Conservation (phyloP, 768 basidiomycete genomes). For the button mushroom (Agaricus bisporus) region DNA sequence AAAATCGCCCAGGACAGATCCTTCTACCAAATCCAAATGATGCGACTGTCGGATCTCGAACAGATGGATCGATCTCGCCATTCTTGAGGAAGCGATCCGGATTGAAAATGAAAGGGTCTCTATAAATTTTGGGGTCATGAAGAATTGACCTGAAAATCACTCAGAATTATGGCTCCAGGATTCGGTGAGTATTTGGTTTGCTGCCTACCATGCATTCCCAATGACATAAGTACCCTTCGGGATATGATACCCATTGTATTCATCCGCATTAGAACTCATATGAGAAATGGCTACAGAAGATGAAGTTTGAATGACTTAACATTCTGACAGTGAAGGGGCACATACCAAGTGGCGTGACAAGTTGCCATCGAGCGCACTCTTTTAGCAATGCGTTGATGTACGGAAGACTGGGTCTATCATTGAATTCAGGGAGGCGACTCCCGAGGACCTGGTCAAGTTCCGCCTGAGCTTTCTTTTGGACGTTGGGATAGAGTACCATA, state of each 20-base stretch:
- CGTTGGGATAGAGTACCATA: conserved; percentile 13
- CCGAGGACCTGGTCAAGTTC: conserved; percentile 11
- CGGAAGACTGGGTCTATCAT: conserved; percentile 19
- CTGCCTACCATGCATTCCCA: not conserved
- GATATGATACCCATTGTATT: conserved; percentile 1
- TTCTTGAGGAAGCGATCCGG: conserved; percentile 25
- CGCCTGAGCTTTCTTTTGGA: conserved; percentile 14
- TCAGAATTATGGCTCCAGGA: not conserved
- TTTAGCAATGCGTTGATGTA: conserved; percentile 29
- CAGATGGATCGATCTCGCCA: conserved; percentile 17
- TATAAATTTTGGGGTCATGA: conserved; percentile 16
- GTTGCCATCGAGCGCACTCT: conserved; percentile 29
- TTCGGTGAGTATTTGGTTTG: too few relatives aligned
- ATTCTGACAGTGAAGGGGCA: not conserved
- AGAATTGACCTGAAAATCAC: conserved; percentile 12
- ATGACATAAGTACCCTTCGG: not conserved
- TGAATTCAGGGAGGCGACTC: conserved; percentile 26
- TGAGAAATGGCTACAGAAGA: not conserved
- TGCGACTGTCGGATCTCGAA: conserved; percentile 19
- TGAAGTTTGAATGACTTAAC: not conserved
- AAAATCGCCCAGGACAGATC: conserved; percentile 21
- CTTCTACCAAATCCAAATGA: conserved; percentile 27
- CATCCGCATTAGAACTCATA: not conserved
- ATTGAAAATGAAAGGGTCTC: conserved; percentile 18
- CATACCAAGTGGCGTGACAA: conserved; percentile 20